Percentiles rank a stretch among this genome's conserved stretches.
Conservation (phyloP, 1,284 basidiomycete species). For the Trichosporon sp. region DNA sequence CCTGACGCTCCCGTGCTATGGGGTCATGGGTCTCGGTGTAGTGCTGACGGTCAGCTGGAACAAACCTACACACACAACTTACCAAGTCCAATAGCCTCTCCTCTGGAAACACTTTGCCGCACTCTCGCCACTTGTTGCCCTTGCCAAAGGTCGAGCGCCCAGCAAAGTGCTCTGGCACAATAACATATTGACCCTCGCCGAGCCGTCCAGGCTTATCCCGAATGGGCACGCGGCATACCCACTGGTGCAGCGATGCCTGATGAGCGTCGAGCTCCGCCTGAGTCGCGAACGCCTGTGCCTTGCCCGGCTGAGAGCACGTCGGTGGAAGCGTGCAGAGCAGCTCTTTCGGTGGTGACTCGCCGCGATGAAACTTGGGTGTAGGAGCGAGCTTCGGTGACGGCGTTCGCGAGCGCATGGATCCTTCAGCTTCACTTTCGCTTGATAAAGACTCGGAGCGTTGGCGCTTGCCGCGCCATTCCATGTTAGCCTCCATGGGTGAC, state of each 20-base stretch:
- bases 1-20: constrained; percentile 63
- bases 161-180: constrained; percentile 29
- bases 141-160: constrained; percentile 10
- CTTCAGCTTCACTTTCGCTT: neutral
- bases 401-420: neutral
- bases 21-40: constrained; percentile 82
- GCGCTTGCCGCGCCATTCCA: constrained; percentile 54
- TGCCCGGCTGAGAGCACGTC: constrained; percentile 63
- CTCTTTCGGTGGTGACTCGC: constrained; percentile 5
- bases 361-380: constrained; percentile 25
- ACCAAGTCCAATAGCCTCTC: constrained; percentile 68
- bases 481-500: neutral
- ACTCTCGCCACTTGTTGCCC: constrained; percentile 44
- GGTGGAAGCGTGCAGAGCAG: constrained; percentile 71
- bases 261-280: constrained; percentile 68
- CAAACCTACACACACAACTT: constrained; percentile 40
- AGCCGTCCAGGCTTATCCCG: constrained; percentile 23
- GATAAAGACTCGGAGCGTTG: constrained; percentile 56
- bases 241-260: constrained; percentile 73
- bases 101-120: constrained; percentile 80
- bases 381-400: neutral
- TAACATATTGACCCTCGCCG: constrained; percentile 34
- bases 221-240: constrained; percentile 58
- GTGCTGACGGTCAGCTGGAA: constrained; percentile 54
- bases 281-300: constrained; percentile 58